A percentile compares a stretch with the other conserved stretches of the same genome.
Conservation (phyloP, 768 basidiomycete species). For the Pleurotus salmoneostramineus region DNA sequence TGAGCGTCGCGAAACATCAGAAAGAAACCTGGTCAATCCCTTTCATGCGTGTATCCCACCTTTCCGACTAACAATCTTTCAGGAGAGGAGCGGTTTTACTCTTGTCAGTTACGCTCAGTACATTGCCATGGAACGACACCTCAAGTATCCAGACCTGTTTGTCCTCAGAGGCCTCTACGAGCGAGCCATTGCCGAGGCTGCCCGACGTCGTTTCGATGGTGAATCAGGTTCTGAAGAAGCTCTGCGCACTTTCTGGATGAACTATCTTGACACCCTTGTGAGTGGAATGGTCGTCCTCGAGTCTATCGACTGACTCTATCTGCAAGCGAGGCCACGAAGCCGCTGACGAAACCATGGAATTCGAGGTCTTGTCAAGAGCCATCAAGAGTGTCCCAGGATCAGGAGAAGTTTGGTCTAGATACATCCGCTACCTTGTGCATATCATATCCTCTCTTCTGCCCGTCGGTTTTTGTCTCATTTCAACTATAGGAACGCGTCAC, state of each 20-base stretch:
- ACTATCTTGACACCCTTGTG: conserved; percentile 70
- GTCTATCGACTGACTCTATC: background rate
- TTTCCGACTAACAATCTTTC: conserved; percentile 3
- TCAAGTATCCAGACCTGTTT: conserved; percentile 54
- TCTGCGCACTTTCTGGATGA: conserved; percentile 66
- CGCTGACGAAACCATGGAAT: conserved; percentile 34
- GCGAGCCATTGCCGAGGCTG: conserved; percentile 72
- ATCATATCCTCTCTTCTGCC: background rate
- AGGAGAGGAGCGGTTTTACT: conserved; percentile 37
- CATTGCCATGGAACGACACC: conserved; percentile 56
- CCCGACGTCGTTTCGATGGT: conserved; percentile 49
- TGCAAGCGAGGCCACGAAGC: conserved; percentile 43
- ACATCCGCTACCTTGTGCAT: conserved; percentile 66
- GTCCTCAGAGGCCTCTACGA: conserved; percentile 63
- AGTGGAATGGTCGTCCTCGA: background rate
- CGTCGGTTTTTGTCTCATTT: conserved; percentile 5
- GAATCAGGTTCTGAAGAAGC: conserved; percentile 55
- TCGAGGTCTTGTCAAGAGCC: conserved; percentile 49
- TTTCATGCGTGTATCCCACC: background rate
- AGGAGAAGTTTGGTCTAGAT: conserved; percentile 77
- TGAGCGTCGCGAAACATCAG: conserved; percentile 60
- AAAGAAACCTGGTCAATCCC: conserved; percentile 52
- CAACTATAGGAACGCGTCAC: conserved; percentile 38
- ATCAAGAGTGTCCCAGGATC: conserved; percentile 69
- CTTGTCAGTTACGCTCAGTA: conserved; percentile 63